A percentile compares a stretch with the other conserved stretches of the same genome.
Evolutionary conservation across 78 protist genomes (phyloP).

Genomic region (Dictyostelium firmibasis): DNA sequence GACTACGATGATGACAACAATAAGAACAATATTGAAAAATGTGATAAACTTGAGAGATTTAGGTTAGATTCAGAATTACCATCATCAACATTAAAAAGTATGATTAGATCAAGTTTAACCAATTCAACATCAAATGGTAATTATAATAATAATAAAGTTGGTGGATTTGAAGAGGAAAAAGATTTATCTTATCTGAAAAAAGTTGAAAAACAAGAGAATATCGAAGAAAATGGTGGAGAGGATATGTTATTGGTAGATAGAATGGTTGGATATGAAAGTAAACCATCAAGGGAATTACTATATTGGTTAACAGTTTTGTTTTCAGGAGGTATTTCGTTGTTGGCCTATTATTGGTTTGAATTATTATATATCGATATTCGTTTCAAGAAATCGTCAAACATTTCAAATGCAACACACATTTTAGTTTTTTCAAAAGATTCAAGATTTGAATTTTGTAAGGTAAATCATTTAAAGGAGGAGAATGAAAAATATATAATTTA

Average conservation of each 20-base stretch:
- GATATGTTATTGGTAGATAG: background rate
- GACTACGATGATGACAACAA: background rate
- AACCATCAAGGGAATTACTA: background rate
- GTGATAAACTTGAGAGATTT: background rate
- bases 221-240: background rate
- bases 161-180: background rate
- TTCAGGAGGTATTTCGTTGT: background rate
- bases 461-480: background rate
- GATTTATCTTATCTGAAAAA: background rate
- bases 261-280: background rate
- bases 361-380: background rate
- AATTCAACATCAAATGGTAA: background rate
- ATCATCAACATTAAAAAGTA: background rate
- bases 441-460: conserved; percentile 15
- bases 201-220: background rate
- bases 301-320: background rate
- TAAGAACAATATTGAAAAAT: background rate
- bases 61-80: background rate
- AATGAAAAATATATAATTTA: background rate
- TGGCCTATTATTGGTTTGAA: conserved; percentile 1
- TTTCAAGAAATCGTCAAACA: background rate
- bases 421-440: background rate
- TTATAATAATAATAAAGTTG: background rate
- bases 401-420: background rate
- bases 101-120: background rate